phyloP scores from a whole-genome alignment of 2,329 filamentous ascomycete species.

The Beauveria sp. region DNA sequence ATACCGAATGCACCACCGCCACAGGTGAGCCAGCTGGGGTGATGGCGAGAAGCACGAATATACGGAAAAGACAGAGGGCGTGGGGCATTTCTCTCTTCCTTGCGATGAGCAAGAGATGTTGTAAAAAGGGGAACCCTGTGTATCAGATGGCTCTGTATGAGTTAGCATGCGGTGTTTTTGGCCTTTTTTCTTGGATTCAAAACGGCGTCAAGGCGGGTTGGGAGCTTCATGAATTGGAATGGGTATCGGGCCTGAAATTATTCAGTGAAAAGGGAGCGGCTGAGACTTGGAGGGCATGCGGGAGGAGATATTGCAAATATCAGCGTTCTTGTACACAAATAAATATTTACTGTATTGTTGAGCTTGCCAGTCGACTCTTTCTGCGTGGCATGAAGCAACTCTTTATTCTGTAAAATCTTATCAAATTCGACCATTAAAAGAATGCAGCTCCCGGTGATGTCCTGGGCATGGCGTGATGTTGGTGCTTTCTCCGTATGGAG shows the following conservation, averaged over 20 bases:
- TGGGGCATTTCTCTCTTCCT: background rate
- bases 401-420: no score
- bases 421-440: no score
- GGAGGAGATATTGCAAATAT: background rate
- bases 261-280: background rate
- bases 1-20: slow-evolving; percentile 28
- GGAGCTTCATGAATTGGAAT: slow-evolving; percentile 10
- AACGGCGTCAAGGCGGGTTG: slow-evolving; percentile 7
- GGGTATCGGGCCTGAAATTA: background rate
- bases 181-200: slow-evolving; percentile 7
- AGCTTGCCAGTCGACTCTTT: background rate
- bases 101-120: background rate
- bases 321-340: slow-evolving; percentile 2
- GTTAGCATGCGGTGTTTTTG: slow-evolving; percentile 8
- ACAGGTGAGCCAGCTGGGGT: slow-evolving; percentile 19
- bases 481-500: background rate
- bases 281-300: background rate
- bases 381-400: no score
- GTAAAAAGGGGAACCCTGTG: slow-evolving; percentile 5
- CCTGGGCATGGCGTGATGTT: background rate
- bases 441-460: background rate
- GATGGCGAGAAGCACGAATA: background rate
- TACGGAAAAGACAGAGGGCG: background rate
- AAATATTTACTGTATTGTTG: background rate
- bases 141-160: slow-evolving; percentile 5